Percentiles rank a stretch among this genome's conserved stretches.
These are phyloP conservation scores for Nemania abortiva DNA, from an alignment of 2,329 filamentous ascomycete genomes.

Conservation along the genomic window DNA sequence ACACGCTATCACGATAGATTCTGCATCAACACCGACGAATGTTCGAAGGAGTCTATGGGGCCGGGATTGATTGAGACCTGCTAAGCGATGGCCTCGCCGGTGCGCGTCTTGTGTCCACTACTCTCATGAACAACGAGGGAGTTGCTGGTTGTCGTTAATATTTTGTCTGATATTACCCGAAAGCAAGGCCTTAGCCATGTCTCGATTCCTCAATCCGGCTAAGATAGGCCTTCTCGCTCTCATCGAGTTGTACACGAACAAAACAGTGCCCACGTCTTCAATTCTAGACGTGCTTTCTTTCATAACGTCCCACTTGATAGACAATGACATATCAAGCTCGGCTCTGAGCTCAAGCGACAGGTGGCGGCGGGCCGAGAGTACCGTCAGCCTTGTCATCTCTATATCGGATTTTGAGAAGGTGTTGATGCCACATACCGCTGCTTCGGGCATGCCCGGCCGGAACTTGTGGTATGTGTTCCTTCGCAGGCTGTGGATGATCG, in stretches of 20 bases:
- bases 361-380: slow-evolving; percentile 64
- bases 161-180: neutral
- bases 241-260: slow-evolving; percentile 83
- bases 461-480: slow-evolving; percentile 92
- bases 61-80: slow-evolving; percentile 21
- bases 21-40: slow-evolving; percentile 1
- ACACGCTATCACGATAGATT: neutral
- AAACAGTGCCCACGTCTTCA: slow-evolving; percentile 75
- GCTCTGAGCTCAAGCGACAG: slow-evolving; percentile 50
- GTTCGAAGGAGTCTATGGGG: neutral
- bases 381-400: slow-evolving; percentile 65
- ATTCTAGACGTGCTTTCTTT: slow-evolving; percentile 83
- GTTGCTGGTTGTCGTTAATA: neutral
- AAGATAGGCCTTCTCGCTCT: slow-evolving; percentile 87
- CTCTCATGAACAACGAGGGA: slow-evolving; percentile 14
- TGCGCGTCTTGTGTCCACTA: slow-evolving; percentile 2
- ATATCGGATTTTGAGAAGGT: slow-evolving; percentile 71
- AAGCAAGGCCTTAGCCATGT: slow-evolving; percentile 62
- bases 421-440: slow-evolving; percentile 64
- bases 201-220: slow-evolving; percentile 87
- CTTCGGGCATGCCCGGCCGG: slow-evolving; percentile 74
- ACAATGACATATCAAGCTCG: slow-evolving; percentile 55
- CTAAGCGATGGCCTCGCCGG: slow-evolving; percentile 25
- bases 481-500: slow-evolving; percentile 83
- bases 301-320: slow-evolving; percentile 77